These are phyloP conservation scores for Fallopia convolvulus DNA, from an alignment of 148 eudicot genomes.

Conservation along the genomic window DNA sequence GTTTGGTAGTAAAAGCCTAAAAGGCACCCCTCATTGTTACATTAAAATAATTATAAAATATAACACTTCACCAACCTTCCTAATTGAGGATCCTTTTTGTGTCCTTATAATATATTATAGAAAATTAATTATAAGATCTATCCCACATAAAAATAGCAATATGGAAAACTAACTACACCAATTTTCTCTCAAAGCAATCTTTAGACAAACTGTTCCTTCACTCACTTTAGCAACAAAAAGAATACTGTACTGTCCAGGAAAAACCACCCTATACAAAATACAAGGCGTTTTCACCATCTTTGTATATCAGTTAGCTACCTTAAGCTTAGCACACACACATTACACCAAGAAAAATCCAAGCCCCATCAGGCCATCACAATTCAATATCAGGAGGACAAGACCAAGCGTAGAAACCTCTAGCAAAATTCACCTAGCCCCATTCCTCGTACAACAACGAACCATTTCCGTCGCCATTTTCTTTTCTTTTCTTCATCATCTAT, in stretches of 20 bases:
- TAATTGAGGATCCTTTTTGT: no score
- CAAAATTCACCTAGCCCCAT: constrained; percentile 45
- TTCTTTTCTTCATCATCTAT: not conserved
- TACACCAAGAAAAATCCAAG: not conserved
- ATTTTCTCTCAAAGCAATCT: not conserved
- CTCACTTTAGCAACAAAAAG: not conserved
- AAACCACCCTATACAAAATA: not conserved
- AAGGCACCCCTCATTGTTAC: no score
- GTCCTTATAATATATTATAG: no score
- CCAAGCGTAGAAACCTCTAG: constrained; percentile 21
- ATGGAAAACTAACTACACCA: not conserved
- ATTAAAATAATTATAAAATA: no score
- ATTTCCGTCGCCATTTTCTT: not conserved
- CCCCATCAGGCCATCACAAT: not conserved
- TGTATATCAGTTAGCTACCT: not conserved
- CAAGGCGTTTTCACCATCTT: not conserved
- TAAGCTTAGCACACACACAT: not conserved
- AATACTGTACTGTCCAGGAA: not conserved
- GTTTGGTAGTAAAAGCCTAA: no score
- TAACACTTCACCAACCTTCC: no score
- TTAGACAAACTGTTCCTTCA: not conserved
- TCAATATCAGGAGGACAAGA: constrained; percentile 3
- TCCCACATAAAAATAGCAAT: not conserved
- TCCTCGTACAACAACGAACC: not conserved
- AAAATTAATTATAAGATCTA: not conserved